Percentiles rank a stretch among this genome's conserved stretches.
phyloP scores from a whole-genome alignment of 768 basidiomycete genomes.

The Boletus reticuloceps region DNA sequence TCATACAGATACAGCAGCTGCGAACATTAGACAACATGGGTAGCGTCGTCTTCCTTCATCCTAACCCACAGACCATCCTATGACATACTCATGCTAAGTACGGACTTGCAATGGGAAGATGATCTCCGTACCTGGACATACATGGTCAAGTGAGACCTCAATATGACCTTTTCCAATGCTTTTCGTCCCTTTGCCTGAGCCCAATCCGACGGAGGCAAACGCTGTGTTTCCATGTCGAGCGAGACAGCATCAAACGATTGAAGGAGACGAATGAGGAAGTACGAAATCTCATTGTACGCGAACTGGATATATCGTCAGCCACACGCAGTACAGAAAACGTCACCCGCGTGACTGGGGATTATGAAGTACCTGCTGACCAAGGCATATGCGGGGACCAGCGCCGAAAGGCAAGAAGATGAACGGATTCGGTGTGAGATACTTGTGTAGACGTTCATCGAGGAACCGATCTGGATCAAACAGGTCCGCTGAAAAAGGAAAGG shows the following conservation, averaged over 20 bases:
- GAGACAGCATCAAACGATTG: conserved; percentile 45
- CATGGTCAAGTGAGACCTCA: conserved; percentile 40
- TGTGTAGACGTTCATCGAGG: conserved; percentile 53
- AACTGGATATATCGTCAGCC: conserved; percentile 32
- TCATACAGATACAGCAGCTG: no score
- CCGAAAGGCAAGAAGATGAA: conserved; percentile 73
- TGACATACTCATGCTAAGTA: no score
- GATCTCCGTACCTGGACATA: conserved; percentile 37
- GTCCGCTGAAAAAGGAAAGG: conserved; percentile 13
- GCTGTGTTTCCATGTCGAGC: conserved; percentile 38
- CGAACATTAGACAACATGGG: no score
- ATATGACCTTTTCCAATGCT: conserved; percentile 39
- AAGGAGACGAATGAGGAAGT: conserved; percentile 50
- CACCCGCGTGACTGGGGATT: no score
- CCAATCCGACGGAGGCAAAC: conserved; percentile 34
- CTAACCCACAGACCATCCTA: conserved; percentile 28
- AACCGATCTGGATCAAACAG: conserved; percentile 66
- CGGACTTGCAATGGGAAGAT: no score
- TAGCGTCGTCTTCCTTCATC: conserved; percentile 14
- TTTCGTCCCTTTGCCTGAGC: conserved; percentile 33
- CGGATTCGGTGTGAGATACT: conserved; percentile 55
- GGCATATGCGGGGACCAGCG: conserved; percentile 63
- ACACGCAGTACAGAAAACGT: no score
- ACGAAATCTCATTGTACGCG: conserved; percentile 55
- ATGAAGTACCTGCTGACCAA: conserved; percentile 43